Base-by-base conservation (phyloP, 192 early-diverging fungal species). In the Coemansia umbellata region DNA sequence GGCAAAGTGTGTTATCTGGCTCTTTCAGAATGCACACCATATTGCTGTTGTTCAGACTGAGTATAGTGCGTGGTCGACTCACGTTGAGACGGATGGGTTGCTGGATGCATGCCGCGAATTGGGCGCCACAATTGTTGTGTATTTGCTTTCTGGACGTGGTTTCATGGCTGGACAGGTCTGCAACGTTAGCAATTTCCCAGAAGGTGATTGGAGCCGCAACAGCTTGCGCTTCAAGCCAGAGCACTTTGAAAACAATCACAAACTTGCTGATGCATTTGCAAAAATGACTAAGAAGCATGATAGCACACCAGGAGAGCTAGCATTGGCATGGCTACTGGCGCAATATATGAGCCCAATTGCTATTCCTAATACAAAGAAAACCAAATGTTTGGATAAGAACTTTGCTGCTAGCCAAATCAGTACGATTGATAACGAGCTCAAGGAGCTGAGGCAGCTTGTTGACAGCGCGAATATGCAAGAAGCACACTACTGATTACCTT, bases 81-180 rank as follows among this genome's bases (percentile, higher is more conserved):
- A 82, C 33, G 82, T 86, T 18, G 84, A 87, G 65, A 80, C 60
- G 4, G 78, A 85, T 33, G 87, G 84, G 1, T 48, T 89, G 22
- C 78, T 89, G 23, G 76, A 82, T 24, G 63, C 84, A 7, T 89
- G 87, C 59, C 80, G 85, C 44, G 86, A 88, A 50, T 75, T 90
- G 3, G 85, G 86, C 35, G 72, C 90, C 39, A 84, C 80, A 10
- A 56, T 88, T 14, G 69, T 93, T 23, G 85, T 89, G 3, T 86
- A 88, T 48, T 84, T 85, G 6, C 87, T 85, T 3, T 52, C 89
- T 6, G 88, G 85, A 3, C 79, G 82, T 42, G 90, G 90, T 5
- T 81, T 89, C 32, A 53, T 90, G 43, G 81, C 82, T 1, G 86
- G 87, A 13, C 64, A 73, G 10, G 78, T 84, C 57, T 68, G 66